A percentile compares a stretch with the other conserved stretches of the same genome.
Evolutionary conservation across 805 yeast genomes (phyloP).

Genomic region (Blastobotrys robertii): DNA sequence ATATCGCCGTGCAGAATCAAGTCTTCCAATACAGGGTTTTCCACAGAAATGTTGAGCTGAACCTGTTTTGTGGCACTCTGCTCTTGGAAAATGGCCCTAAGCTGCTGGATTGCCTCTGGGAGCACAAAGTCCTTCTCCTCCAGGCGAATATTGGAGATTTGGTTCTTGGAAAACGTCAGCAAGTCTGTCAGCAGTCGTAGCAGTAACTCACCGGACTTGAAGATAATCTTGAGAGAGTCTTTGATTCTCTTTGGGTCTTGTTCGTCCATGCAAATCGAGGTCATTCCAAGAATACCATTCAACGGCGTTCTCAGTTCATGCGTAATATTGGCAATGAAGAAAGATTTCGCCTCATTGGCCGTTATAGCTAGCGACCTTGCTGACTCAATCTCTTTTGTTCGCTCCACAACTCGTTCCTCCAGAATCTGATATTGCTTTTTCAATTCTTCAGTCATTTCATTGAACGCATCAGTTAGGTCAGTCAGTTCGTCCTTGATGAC

Average conservation of each 20-base stretch:
- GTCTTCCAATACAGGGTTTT: constrained; percentile 40
- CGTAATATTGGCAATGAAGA: constrained; percentile 85
- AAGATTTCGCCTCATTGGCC: constrained; percentile 92
- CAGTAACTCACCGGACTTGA: constrained; percentile 80
- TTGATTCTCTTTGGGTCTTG: constrained; percentile 54
- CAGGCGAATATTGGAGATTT: constrained; percentile 70
- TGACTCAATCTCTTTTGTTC: constrained; percentile 79
- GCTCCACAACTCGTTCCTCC: constrained; percentile 77
- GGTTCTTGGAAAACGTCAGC: constrained; percentile 79
- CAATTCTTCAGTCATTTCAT: constrained; percentile 81
- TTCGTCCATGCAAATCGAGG: constrained; percentile 87
- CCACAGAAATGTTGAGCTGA: constrained; percentile 48
- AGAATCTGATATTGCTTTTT: constrained; percentile 73
- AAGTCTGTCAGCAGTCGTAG: constrained; percentile 84
- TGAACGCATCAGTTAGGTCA: constrained; percentile 80
- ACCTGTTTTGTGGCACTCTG: constrained; percentile 54
- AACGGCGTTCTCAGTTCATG: constrained; percentile 92
- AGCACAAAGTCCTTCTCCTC: constrained; percentile 72
- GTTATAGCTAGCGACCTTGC: constrained; percentile 35
- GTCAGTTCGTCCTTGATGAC: constrained; percentile 62
- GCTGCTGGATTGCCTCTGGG: constrained; percentile 67
- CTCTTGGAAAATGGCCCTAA: constrained; percentile 63
- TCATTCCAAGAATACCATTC: constrained; percentile 94
- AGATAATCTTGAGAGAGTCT: constrained; percentile 67
- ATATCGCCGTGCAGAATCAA: constrained; percentile 75